Percentiles rank a stretch among this genome's conserved stretches.
These are phyloP conservation scores for Malus hybrid DNA, from an alignment of 331 rosid genomes.

Conservation along the genomic window DNA sequence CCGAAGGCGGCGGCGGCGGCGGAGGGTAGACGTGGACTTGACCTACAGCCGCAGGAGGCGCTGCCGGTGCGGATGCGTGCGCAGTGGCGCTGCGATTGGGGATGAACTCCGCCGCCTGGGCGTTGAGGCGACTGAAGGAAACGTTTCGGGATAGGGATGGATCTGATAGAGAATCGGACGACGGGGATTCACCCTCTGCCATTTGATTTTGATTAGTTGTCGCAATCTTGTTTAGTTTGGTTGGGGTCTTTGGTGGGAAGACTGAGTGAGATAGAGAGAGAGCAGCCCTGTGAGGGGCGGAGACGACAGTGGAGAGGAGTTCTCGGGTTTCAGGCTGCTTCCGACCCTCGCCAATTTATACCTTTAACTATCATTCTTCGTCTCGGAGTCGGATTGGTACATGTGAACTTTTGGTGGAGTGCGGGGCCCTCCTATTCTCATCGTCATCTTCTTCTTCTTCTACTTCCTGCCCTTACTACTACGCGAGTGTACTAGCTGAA, in stretches of 20 bases:
- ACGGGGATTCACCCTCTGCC: constrained; percentile 33
- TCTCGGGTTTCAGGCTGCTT: constrained; percentile 5
- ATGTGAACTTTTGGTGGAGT: neutral
- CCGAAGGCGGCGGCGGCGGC: constrained; percentile 28
- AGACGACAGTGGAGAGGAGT: constrained; percentile 12
- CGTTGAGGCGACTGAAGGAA: constrained; percentile 83
- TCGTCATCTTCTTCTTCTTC: neutral
- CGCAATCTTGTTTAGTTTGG: neutral
- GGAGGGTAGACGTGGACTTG: constrained; percentile 40
- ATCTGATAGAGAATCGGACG: constrained; percentile 28
- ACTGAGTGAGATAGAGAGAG: neutral
- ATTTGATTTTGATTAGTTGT: neutral
- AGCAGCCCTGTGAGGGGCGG: constrained; percentile 2
- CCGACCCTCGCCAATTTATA: neutral
- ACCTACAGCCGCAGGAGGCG: constrained; percentile 23
- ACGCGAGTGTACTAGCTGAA: too few species aligned
- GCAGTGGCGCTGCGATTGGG: constrained; percentile 35
- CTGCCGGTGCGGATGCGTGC: constrained; percentile 38
- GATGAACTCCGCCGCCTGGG: constrained; percentile 83
- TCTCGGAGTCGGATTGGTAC: neutral
- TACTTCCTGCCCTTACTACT: neutral
- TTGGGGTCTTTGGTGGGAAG: neutral
- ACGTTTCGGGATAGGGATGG: constrained; percentile 44
- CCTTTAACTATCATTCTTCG: neutral
- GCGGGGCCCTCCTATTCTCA: neutral